Base-by-base conservation (phyloP, 345 rosid species). In the Salix exigua region DNA sequence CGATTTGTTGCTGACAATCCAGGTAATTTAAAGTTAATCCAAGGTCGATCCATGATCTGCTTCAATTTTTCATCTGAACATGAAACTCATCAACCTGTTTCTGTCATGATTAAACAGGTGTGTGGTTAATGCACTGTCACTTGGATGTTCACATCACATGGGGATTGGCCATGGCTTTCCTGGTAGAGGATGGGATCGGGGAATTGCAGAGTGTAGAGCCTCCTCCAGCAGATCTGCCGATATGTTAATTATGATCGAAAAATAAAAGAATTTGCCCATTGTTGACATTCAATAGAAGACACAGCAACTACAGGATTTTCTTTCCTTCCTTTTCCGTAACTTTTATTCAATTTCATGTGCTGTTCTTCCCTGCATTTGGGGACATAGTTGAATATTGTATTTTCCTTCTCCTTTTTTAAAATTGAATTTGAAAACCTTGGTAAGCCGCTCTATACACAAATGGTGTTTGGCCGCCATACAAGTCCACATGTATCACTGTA, bases 1-100 rank as follows among this genome's bases (percentile, higher is more conserved):
- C 80, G 99, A 88, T 93, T 96, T 75, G 93, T 96, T 2, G 97
- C 98, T 0, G 97, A 96, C 74, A 96, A 96, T 83, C 99, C 98
- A 58, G 99, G 99, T 95, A 84, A 77, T 58, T n/a, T 58, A 58
- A 48, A 51, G 13, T 12, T 23, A 10, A 10, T 33, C 4, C 2
- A 72, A 5, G 37, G 18, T 42, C 4, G 16, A 28, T 37, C 17
- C 12, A 66, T 28, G 26, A 19, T 28, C 6, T 60, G 18, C 40
- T 70, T 18, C 19, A 30, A 38, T 72, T 10, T 2, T n/a, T 26
- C 25, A 4, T 19, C 50, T 38, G 23, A 60, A 31, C 16, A 23
- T 75, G 25, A 26, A 31, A 23, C 16, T 18, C 31, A 3, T 73
- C 51, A 7, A 19, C 60, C 7, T 28, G 6, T 33, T 13, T 55